Conservation (phyloP, 768 basidiomycete species). For the Holtermannia corniformis region DNA sequence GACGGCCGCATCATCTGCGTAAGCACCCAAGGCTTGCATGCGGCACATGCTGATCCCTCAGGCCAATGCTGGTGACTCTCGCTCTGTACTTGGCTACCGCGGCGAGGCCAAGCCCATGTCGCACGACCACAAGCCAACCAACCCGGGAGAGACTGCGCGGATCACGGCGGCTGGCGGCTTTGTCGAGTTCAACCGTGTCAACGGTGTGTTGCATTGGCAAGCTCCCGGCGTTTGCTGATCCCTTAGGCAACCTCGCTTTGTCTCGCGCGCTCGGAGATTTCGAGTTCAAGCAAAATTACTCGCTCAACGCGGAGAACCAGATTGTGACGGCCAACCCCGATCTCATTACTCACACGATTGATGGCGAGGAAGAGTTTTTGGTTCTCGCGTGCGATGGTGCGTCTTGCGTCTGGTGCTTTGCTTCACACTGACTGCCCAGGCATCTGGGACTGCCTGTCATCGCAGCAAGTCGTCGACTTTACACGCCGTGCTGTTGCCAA, state of each 20-base stretch:
- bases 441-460: conserved; percentile 95
- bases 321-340: conserved; percentile 94
- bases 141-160: conserved; percentile 76
- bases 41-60: conserved; percentile 37
- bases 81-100: conserved; percentile 73
- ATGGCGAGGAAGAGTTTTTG: conserved; percentile 88
- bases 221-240: neutral
- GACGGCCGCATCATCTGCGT: conserved; percentile 57
- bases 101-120: conserved; percentile 83
- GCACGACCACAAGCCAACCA: conserved; percentile 91
- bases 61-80: conserved; percentile 97
- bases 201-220: conserved; percentile 51
- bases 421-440: conserved; percentile 47
- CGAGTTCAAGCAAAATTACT: conserved; percentile 91
- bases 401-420: conserved; percentile 2
- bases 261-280: conserved; percentile 95
- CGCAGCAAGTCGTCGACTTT: conserved; percentile 86
- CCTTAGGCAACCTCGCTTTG: conserved; percentile 80
- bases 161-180: conserved; percentile 88
- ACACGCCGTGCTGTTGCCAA: conserved; percentile 71
- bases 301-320: conserved; percentile 73
- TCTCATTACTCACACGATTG: conserved; percentile 66
- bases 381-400: conserved; percentile 94
- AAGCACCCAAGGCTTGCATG: conserved; percentile 3
- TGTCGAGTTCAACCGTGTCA: conserved; percentile 92